Evolutionary conservation across 306 rosid species (phyloP), one percentile per base, ranked within the genome.

Genomic region (Medicago truncatula): DNA sequence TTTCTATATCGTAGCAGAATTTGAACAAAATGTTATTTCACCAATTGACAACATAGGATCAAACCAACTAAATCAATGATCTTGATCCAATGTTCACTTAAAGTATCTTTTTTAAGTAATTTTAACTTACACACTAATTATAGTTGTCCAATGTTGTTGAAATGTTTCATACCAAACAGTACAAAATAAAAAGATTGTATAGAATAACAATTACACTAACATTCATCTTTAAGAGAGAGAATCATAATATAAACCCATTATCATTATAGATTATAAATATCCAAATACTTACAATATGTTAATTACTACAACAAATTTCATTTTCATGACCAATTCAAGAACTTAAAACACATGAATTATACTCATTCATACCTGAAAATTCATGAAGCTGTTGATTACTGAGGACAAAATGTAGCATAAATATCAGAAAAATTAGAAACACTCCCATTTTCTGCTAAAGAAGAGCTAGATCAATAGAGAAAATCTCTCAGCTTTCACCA

Each of bases 281-380:
- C 65, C 5, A 78, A 60, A 65, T 9, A 43, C 59, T 62, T 8
- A 67, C 49, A 34, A 16, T 16, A 25, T 16, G 69, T 14, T 38
- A 65, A 38, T 40, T 36, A 18, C 14, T 63, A 34, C 39, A 9
- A 54, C 52, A 56, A n/a, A n/a, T 18, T 53, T 16, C 60, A 20
- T 18, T 68, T 70, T 60, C 20, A 78, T 70, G 23, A 66, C 25
- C 11, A 43, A 49, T 49, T 53, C 1, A 40, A 75, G 67, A 70
- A 62, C 70, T 62, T 17, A 63, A 9, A 74, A 71, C 70, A 80
- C 67, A 25, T 44, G 13, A 77, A 73, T 15, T 70, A 83, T 80
- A 67, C 80, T 39, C 80, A 83, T 90, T 39, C 82, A 82, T 90
- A 94, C 98, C 97, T 91, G 89, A 78, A 85, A 85, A 78, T 84